These are phyloP conservation scores for Lindgomyces ingoldianus DNA, from an alignment of 495 filamentous ascomycete genomes.

Conservation along the genomic window DNA sequence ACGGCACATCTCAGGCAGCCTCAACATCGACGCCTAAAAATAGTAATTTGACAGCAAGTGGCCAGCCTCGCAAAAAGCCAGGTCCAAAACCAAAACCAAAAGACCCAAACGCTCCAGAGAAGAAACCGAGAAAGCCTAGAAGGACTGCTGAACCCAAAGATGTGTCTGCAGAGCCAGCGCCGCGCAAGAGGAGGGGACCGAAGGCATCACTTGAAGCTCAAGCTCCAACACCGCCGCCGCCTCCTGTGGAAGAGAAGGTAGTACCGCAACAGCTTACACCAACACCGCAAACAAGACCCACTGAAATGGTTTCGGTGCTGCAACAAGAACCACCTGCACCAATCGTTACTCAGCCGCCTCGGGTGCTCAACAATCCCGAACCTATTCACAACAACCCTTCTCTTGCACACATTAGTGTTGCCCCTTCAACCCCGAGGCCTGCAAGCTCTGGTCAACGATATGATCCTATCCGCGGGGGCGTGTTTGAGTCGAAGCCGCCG, in stretches of 20 bases:
- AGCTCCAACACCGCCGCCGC: constrained; percentile 10
- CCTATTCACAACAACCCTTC: constrained; percentile 41
- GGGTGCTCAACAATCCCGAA: constrained; percentile 36
- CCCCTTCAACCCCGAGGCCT: constrained; percentile 48
- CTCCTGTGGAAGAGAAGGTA: constrained; percentile 20
- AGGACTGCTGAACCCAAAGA: constrained; percentile 59
- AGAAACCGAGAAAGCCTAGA: constrained; percentile 51
- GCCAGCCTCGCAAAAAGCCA: constrained; percentile 33
- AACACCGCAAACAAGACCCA: constrained; percentile 26
- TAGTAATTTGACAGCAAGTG: constrained; percentile 17
- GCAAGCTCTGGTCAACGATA: constrained; percentile 76
- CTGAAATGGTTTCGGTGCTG: constrained; percentile 20
- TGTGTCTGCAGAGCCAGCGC: constrained; percentile 55
- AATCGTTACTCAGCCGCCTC: constrained; percentile 30
- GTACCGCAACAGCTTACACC: constrained; percentile 27
- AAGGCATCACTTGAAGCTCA: constrained; percentile 23
- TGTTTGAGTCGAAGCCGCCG: constrained; percentile 58
- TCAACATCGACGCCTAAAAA: constrained; percentile 16
- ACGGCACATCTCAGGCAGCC: constrained; percentile 13
- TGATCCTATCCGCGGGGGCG: constrained; percentile 79
- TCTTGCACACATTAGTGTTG: constrained; percentile 37
- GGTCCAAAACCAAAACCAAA: constrained; percentile 38
- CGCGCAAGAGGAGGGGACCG: constrained; percentile 52
- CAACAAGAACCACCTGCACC: constrained; percentile 35
- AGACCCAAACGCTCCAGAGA: constrained; percentile 28